These are phyloP conservation scores for Hanseniaspora pseudoguilliermondii DNA, from an alignment of 805 yeast genomes.

Conservation along the genomic window DNA sequence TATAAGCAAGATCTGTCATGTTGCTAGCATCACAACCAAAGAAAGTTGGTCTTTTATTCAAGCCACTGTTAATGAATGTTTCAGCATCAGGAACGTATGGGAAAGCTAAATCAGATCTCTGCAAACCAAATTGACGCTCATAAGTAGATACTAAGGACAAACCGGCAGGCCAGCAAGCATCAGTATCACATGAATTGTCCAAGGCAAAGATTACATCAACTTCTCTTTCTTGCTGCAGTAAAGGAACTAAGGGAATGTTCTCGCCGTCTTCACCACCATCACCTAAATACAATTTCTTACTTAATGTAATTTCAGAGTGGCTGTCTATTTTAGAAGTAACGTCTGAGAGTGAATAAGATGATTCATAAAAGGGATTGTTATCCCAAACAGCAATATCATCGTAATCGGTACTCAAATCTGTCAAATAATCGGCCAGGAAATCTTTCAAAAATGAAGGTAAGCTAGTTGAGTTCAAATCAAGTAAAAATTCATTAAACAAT, in stretches of 20 bases:
- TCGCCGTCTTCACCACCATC: constrained; percentile 66
- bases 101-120: constrained; percentile 49
- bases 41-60: constrained; percentile 60
- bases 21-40: constrained; percentile 69
- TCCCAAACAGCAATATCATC: constrained; percentile 57
- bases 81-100: constrained; percentile 67
- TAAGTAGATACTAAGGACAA: constrained; percentile 44
- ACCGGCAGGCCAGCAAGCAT: constrained; percentile 54
- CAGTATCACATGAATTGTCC: constrained; percentile 57
- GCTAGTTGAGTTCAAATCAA: constrained; percentile 43
- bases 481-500: constrained; percentile 55
- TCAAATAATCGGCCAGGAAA: constrained; percentile 33
- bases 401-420: constrained; percentile 34
- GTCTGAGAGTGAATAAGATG: constrained; percentile 22
- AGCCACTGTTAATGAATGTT: constrained; percentile 46
- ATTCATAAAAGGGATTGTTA: constrained; percentile 58
- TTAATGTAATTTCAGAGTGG: constrained; percentile 27
- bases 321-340: constrained; percentile 23
- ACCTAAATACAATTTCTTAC: constrained; percentile 39
- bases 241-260: constrained; percentile 51
- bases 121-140: constrained; percentile 43
- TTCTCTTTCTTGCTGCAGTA: constrained; percentile 45
- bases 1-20: constrained; percentile 39
- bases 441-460: constrained; percentile 34
- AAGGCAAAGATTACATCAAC: constrained; percentile 55